phyloP scores from a whole-genome alignment of 352 stramenopile species.

The Phytophthora tentaculata region DNA sequence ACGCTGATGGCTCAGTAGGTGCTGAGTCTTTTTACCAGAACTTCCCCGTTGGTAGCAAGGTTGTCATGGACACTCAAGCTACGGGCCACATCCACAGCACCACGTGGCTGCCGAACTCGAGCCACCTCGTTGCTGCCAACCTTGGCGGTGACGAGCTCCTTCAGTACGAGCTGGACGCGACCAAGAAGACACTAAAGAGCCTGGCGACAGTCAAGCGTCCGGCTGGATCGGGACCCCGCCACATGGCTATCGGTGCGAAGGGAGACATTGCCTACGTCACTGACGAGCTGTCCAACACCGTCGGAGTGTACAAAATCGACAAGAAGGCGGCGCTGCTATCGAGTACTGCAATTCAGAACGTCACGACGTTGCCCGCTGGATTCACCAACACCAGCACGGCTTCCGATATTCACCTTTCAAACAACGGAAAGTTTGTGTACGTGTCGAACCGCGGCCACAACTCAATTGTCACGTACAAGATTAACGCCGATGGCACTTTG shows the following conservation, averaged over 20 bases:
- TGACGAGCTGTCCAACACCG: constrained; percentile 61
- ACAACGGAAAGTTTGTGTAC: constrained; percentile 60
- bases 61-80: constrained; percentile 45
- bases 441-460: constrained; percentile 69
- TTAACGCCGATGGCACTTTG: constrained; percentile 43
- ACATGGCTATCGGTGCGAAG: constrained; percentile 62
- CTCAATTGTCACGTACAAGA: constrained; percentile 58
- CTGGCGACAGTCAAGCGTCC: constrained; percentile 27
- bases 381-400: constrained; percentile 36
- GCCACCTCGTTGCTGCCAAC: constrained; percentile 53
- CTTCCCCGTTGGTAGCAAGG: constrained; percentile 50
- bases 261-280: constrained; percentile 56
- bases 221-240: constrained; percentile 56
- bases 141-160: constrained; percentile 65
- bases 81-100: constrained; percentile 65
- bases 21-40: constrained; percentile 44
- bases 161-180: constrained; percentile 52
- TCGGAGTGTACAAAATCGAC: constrained; percentile 60
- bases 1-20: constrained; percentile 46
- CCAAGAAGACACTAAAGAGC: constrained; percentile 44
- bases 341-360: constrained; percentile 40
- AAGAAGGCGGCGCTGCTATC: constrained; percentile 28
- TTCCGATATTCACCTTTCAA: constrained; percentile 59
- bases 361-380: constrained; percentile 54
- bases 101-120: constrained; percentile 54